A percentile compares a stretch with the other conserved stretches of the same genome.
Evolutionary conservation across 331 rosid genomes (phyloP).

Genomic region (Arachis monticola): DNA sequence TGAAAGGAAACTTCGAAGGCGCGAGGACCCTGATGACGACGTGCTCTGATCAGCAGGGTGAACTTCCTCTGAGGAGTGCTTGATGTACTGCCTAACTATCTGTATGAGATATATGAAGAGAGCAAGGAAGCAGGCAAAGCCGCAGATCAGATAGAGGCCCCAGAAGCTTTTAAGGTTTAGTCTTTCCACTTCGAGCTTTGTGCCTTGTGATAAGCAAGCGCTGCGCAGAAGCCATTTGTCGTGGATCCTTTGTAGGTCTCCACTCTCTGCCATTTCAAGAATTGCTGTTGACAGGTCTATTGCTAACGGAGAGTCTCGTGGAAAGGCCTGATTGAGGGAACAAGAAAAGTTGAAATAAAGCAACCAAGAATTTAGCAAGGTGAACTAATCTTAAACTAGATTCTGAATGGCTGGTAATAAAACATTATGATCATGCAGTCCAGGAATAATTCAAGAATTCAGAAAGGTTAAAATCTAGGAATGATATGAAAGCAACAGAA

Average conservation of each 20-base stretch:
- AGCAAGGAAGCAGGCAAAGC: conserved; percentile 65
- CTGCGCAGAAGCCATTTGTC: conserved; percentile 82
- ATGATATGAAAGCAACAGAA: too few species aligned
- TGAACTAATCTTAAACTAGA: too few species aligned
- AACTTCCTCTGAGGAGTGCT: conserved; percentile 43
- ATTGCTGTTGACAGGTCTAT: conserved; percentile 76
- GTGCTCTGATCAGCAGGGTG: conserved; percentile 30
- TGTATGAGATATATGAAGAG: conserved; percentile 48
- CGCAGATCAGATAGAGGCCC: conserved; percentile 73
- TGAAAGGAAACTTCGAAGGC: conserved; percentile 65
- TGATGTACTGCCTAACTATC: conserved; percentile 57
- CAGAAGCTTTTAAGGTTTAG: conserved; percentile 72
- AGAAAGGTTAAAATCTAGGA: too few species aligned
- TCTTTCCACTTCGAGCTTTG: conserved; percentile 67
- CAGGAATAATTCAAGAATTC: too few species aligned
- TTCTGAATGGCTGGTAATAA: too few species aligned
- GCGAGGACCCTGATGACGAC: conserved; percentile 38
- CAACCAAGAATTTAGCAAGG: too few species aligned
- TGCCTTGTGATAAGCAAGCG: conserved; percentile 64
- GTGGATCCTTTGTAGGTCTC: conserved; percentile 82
- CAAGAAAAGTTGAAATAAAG: background rate
- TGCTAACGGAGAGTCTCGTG: conserved; percentile 78
- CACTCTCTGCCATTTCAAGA: conserved; percentile 67
- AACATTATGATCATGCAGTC: too few species aligned
- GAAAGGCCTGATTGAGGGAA: conserved; percentile 65